Evolutionary conservation across 106 monocot genomes (phyloP).

Genomic region (Iris macrosiphon): DNA sequence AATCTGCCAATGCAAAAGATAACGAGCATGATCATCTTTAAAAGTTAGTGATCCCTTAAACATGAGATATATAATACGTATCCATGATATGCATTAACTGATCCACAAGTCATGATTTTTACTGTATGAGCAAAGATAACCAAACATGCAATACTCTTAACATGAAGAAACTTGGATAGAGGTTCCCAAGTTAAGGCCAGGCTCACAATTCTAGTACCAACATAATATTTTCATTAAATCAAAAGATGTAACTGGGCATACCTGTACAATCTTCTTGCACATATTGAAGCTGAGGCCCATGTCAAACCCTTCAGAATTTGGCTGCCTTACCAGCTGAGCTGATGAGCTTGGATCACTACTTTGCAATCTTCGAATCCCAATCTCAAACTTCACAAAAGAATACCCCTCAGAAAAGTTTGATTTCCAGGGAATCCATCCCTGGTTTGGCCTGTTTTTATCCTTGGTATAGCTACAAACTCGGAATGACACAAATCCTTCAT

Average conservation of each 20-base stretch:
- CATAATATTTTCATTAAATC: neutral
- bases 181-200: neutral
- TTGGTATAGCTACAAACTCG: conserved; percentile 18
- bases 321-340: conserved; percentile 8
- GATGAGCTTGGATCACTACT: conserved; percentile 6
- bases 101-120: too few relatives aligned
- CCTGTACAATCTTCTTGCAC: conserved; percentile 73
- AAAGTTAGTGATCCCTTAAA: too few relatives aligned
- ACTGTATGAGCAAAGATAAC: too few relatives aligned
- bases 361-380: conserved; percentile 21
- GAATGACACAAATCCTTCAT: conserved; percentile 36
- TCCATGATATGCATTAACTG: too few relatives aligned
- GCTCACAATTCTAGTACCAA: neutral
- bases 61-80: neutral
- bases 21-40: too few relatives aligned
- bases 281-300: conserved; percentile 51
- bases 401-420: conserved; percentile 27
- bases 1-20: too few relatives aligned
- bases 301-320: conserved; percentile 26
- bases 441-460: conserved; percentile 14
- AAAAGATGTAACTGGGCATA: conserved; percentile 4
- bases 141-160: too few relatives aligned
- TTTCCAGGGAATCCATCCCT: conserved; percentile 46
- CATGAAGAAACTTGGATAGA: neutral
- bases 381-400: conserved; percentile 46